phyloP scores from a whole-genome alignment of 805 yeast species.

The Ogataea glucozyma region DNA sequence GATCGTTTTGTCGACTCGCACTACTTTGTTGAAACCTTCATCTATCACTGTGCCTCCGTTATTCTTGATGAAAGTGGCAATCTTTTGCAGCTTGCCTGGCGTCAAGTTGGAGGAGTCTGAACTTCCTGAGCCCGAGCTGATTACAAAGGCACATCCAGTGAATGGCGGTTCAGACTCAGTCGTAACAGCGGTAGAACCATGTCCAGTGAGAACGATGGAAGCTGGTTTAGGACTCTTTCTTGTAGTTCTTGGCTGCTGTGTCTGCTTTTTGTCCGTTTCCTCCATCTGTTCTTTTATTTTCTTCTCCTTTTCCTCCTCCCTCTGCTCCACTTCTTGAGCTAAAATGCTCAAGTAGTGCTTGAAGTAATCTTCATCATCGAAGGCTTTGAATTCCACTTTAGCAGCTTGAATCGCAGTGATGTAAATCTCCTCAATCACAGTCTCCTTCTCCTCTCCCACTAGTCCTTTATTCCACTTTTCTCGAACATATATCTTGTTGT shows the following conservation, averaged over 20 bases:
- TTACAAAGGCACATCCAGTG: slow-evolving; percentile 39
- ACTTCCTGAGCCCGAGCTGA: slow-evolving; percentile 30
- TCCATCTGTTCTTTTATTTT: too few species aligned
- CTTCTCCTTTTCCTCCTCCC: too few species aligned
- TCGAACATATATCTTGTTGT: slow-evolving; percentile 46
- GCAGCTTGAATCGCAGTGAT: slow-evolving; percentile 39
- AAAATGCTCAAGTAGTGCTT: slow-evolving; percentile 12
- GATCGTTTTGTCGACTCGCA: slow-evolving; percentile 3
- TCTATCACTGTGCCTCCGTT: slow-evolving; percentile 47
- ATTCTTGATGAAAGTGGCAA: slow-evolving; percentile 37
- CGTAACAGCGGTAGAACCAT: not conserved
- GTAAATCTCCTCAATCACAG: slow-evolving; percentile 34
- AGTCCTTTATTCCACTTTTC: slow-evolving; percentile 26
- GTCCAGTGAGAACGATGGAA: too few species aligned
- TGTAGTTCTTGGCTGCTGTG: too few species aligned
- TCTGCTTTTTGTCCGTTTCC: too few species aligned
- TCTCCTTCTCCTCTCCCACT: slow-evolving; percentile 21
- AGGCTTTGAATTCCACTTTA: slow-evolving; percentile 20
- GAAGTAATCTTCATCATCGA: slow-evolving; percentile 19
- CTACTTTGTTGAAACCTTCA: slow-evolving; percentile 15
- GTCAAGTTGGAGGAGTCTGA: slow-evolving; percentile 3
- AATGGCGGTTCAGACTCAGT: slow-evolving; percentile 21
- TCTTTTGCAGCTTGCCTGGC: slow-evolving; percentile 29
- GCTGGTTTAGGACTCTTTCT: too few species aligned
- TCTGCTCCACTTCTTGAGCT: slow-evolving; percentile 4